Percentiles rank a stretch among this genome's conserved stretches.
phyloP scores from a whole-genome alignment of 2,329 filamentous ascomycete species.

The Laburnicola sp. region DNA sequence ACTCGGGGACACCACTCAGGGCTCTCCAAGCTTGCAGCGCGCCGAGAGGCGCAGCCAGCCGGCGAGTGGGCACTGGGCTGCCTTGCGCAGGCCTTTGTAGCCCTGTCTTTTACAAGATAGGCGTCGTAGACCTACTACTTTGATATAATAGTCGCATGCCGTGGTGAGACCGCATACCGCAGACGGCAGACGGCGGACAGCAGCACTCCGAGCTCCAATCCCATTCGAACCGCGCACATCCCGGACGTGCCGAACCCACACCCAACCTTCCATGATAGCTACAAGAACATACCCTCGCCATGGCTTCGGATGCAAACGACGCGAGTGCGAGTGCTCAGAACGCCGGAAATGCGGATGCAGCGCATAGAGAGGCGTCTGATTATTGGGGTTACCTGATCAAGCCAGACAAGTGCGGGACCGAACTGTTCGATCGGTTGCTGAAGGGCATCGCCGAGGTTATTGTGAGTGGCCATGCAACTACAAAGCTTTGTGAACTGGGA shows the following conservation, averaged over 20 bases:
- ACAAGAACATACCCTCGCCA: constrained; percentile 22
- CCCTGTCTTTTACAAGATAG: neutral
- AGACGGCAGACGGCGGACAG: no score
- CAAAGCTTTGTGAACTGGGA: neutral
- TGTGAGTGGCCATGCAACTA: constrained; percentile 34
- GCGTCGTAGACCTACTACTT: neutral
- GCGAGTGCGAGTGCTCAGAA: constrained; percentile 24
- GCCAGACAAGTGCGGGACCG: constrained; percentile 55
- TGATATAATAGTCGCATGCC: neutral
- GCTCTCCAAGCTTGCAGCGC: constrained; percentile 7
- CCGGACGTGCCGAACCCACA: neutral
- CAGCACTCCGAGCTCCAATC: constrained; percentile 24
- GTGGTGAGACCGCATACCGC: neutral
- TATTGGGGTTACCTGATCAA: constrained; percentile 58
- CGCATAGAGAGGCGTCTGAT: constrained; percentile 49
- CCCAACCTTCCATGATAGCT: constrained; percentile 10
- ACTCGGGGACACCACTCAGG: constrained; percentile 8
- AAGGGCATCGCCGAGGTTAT: constrained; percentile 53
- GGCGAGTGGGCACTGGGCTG: constrained; percentile 15
- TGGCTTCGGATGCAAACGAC: constrained; percentile 35
- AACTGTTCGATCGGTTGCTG: constrained; percentile 51
- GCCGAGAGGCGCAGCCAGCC: constrained; percentile 10
- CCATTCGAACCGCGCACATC: constrained; percentile 12
- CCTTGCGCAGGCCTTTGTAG: constrained; percentile 5
- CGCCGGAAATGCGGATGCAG: constrained; percentile 29